Conservation (phyloP, 192 early-diverging fungal genomes). For the Haplosporangium gracile region DNA sequence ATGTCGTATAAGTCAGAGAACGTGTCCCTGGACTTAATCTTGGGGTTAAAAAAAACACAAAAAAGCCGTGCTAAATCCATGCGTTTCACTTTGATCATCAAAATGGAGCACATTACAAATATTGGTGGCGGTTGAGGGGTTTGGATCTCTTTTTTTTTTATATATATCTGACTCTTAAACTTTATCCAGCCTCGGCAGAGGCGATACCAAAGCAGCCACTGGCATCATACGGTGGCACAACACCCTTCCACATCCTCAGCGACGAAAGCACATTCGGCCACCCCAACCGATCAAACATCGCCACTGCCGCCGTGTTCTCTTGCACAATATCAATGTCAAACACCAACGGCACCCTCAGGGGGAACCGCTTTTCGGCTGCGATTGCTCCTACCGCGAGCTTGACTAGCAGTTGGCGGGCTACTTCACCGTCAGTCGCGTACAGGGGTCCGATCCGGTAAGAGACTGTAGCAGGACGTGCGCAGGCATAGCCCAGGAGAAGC, state of each 20-base stretch:
- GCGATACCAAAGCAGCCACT: conserved; percentile 35
- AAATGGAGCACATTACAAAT: no score
- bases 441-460: conserved; percentile 52
- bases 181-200: conserved; percentile 41
- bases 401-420: conserved; percentile 40
- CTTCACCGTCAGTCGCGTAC: conserved; percentile 25
- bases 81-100: no score
- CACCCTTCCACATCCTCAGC: conserved; percentile 56
- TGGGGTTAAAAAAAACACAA: no score
- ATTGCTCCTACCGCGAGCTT: conserved; percentile 31
- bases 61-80: no score
- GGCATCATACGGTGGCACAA: conserved; percentile 38
- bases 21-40: no score
- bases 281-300: conserved; percentile 32
- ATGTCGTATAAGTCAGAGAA: no score
- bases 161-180: no score
- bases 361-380: not conserved
- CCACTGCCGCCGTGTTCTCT: conserved; percentile 14
- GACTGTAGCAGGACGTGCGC: conserved; percentile 35
- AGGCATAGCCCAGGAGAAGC: conserved; percentile 31
- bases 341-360: conserved; percentile 1
- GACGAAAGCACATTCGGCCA: conserved; percentile 42
- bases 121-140: no score
- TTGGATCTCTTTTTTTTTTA: no score
- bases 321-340: conserved; percentile 34